Evolutionary conservation across 2,329 filamentous ascomycete species (phyloP), one percentile per base, ranked within the genome.

Genomic region (Hypoxylon sp.): DNA sequence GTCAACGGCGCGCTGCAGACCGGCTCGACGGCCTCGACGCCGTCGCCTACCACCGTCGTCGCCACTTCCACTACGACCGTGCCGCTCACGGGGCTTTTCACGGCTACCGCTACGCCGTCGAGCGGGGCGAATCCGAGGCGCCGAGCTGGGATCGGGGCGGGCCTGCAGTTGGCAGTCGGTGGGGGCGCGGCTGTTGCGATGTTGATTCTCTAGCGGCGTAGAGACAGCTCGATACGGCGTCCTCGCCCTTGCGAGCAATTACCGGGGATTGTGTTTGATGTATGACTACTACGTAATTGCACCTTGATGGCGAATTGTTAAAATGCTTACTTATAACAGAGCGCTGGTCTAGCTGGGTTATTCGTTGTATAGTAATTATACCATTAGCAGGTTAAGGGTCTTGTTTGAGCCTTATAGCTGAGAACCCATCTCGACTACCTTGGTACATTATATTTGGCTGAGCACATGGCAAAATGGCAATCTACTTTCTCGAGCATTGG

Each of bases 1-100:
- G 49, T 68, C 4, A 69, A 71, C n/a, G 70, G 70, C 4, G 65
- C 62, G 5, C 33, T 71, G 28, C 65, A 67, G 26, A 70, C 51
- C 8, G 59, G 58, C 2, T 26, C 55, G 1, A 64, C 55, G 1
- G 51, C 48, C 2, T 61, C 57, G 32, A 24, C 54, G 3, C 49
- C 59, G 9, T 32, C 61, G n/a, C 40, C 67, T 2, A 50, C 61
- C 3, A 51, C 55, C 16, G 33, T 54, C 0, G 45, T 40, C 4
- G 12, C 28, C 12, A 52, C 60, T 1, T 42, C 55, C 12, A 60
- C 60, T 4, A 50, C 49, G 18, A 38, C 64, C 6, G 40, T 48
- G 9, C 49, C 53, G 20, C 49, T 65, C 4, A 65, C 58, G 8
- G 63, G 63, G 12, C 42, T 65, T 4, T 65, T 70, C 9, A 68